Evolutionary conservation across 257 asterid species (phyloP).

Genomic region (Capsicum pubescens): DNA sequence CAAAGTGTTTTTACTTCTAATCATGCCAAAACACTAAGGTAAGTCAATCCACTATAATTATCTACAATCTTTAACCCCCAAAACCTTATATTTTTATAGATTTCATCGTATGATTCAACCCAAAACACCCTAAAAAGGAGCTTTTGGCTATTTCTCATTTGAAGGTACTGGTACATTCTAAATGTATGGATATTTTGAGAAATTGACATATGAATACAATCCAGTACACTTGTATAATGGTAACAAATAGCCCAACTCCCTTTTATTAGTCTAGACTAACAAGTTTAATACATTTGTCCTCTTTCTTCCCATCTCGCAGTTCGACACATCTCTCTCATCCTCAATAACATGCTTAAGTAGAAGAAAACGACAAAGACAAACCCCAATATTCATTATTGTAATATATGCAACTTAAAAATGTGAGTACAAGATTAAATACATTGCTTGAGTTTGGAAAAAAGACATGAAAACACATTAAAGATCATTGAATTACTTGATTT

Average conservation of each 20-base stretch:
- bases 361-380: too few species aligned
- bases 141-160: not conserved
- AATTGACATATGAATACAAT: not conserved
- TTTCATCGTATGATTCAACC: not conserved
- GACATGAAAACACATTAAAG: too few species aligned
- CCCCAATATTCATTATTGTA: too few species aligned
- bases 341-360: not conserved
- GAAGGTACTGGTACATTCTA: not conserved
- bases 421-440: not conserved
- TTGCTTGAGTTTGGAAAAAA: not conserved
- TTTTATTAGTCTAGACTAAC: too few species aligned
- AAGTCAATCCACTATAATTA: not conserved
- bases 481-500: too few species aligned
- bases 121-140: not conserved
- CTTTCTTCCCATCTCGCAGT: not conserved
- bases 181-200: not conserved
- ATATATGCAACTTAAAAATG: not conserved
- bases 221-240: too few species aligned
- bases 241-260: too few species aligned
- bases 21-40: not conserved
- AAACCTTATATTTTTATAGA: not conserved
- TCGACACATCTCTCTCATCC: not conserved
- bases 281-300: too few species aligned
- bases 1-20: not conserved
- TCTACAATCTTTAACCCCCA: not conserved